Evolutionary conservation across 1,139 yeast genomes (phyloP).

Genomic region (Spencermartinsiella ligniputridi): DNA sequence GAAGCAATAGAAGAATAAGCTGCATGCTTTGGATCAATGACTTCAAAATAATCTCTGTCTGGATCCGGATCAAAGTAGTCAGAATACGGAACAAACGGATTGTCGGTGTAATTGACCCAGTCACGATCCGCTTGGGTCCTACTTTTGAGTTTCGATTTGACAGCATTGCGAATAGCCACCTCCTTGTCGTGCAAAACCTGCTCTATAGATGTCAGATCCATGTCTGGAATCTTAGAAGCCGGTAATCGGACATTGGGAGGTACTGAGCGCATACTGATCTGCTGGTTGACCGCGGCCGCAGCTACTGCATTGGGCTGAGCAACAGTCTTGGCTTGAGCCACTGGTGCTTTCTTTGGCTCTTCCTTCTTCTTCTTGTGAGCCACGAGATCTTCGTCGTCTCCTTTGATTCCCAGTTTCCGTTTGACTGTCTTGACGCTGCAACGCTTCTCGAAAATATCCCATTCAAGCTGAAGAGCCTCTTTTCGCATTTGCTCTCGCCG

Average conservation of each 20-base stretch:
- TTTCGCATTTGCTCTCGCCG: constrained; percentile 66
- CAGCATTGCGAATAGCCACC: constrained; percentile 72
- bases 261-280: constrained; percentile 27
- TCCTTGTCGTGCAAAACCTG: constrained; percentile 71
- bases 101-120: constrained; percentile 83
- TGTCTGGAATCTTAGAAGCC: constrained; percentile 87
- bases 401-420: constrained; percentile 68
- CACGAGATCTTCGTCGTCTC: constrained; percentile 79
- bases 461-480: constrained; percentile 56
- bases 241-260: constrained; percentile 87
- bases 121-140: constrained; percentile 67
- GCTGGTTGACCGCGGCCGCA: constrained; percentile 12
- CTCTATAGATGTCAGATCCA: constrained; percentile 82
- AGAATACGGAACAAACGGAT: constrained; percentile 83
- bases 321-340: constrained; percentile 22
- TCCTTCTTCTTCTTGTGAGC: constrained; percentile 72
- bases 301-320: constrained; percentile 18
- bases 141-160: constrained; percentile 72
- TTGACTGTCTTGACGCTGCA: constrained; percentile 67
- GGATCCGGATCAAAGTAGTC: constrained; percentile 52
- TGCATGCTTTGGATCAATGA: constrained; percentile 57
- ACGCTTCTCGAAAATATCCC: constrained; percentile 64
- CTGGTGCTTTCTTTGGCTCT: constrained; percentile 18
- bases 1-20: constrained; percentile 82
- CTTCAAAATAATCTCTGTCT: constrained; percentile 24